Percentiles rank a stretch among this genome's conserved stretches.
Conservation (phyloP, 2,329 filamentous ascomycete species). For the Fusarium brachygibbosum region DNA sequence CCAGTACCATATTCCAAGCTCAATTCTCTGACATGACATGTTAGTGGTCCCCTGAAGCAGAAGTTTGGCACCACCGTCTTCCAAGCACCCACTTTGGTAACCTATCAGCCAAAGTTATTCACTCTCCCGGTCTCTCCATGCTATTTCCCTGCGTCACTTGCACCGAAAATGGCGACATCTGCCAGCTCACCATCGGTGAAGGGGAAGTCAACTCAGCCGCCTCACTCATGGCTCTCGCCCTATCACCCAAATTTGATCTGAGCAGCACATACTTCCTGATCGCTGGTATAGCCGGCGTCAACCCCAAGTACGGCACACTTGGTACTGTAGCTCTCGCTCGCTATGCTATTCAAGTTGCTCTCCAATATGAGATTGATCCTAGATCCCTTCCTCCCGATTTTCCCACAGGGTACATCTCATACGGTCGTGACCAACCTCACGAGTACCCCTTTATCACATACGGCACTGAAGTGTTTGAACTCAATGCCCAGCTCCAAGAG, state of each 20-base stretch:
- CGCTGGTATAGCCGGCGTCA: slow-evolving; percentile 81
- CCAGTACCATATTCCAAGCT: background rate
- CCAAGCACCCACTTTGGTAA: slow-evolving; percentile 62
- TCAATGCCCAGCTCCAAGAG: slow-evolving; percentile 70
- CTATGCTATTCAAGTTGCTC: slow-evolving; percentile 79
- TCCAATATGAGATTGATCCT: slow-evolving; percentile 81
- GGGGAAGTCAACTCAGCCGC: slow-evolving; percentile 81
- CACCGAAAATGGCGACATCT: slow-evolving; percentile 70
- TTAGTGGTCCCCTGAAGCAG: slow-evolving; percentile 73
- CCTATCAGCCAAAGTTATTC: slow-evolving; percentile 69
- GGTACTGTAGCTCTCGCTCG: slow-evolving; percentile 76
- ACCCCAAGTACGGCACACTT: slow-evolving; percentile 75
- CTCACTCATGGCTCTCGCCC: slow-evolving; percentile 73
- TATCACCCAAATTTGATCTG: slow-evolving; percentile 74
- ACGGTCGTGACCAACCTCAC: slow-evolving; percentile 67
- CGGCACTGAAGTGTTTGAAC: slow-evolving; percentile 78
- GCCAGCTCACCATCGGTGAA: slow-evolving; percentile 77
- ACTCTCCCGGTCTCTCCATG: slow-evolving; percentile 73
- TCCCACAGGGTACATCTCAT: slow-evolving; percentile 76
- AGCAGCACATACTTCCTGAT: slow-evolving; percentile 77
- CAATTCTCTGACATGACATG: slow-evolving; percentile 7
- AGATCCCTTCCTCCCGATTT: slow-evolving; percentile 76
- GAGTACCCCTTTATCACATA: slow-evolving; percentile 72
- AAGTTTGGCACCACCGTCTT: slow-evolving; percentile 71
- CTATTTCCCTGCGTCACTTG: slow-evolving; percentile 76